Evolutionary conservation across 2,329 filamentous ascomycete genomes (phyloP), one percentile per base, ranked within the genome.

Genomic region (Podosphaera aphanis): DNA sequence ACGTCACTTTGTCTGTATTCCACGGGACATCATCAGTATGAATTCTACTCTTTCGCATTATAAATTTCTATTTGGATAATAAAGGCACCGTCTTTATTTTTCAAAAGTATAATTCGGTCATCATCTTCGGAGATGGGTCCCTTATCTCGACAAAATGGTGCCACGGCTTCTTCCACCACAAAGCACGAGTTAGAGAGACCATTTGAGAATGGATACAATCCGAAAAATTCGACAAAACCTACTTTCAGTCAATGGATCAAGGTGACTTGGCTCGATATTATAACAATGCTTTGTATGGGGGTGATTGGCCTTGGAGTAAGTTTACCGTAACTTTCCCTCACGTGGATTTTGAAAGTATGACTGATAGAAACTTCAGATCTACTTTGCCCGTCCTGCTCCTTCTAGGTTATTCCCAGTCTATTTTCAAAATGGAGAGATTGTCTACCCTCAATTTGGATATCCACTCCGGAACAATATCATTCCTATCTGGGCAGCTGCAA

Each of bases 221-320:
- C 46, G 70, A 73, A 66, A 6, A 29, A 29, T 29, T 63, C 63
- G 1, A 61, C 57, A 2, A 63, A 69, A 10, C 77, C 77, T 2
- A 68, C 63, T 1, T 79, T 83, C 51, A 75, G 77, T 2, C 74
- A 79, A 56, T 83, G 78, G 78, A 58, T 81, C 51, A 79, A 77
- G 59, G 65, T 66, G 7, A 78, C 74, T 3, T 76, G 71, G 66
- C 61, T 80, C 11, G 79, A 83, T 55, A 69, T 83, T 45, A 44
- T 79, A 18, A 79, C 76, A 27, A 82, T 83, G 75, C 62, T 64
- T 7, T 58, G 63, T 20, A 71, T 83, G 67, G 77, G 79, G 8
- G 72, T 68, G 11, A 62, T 82, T 42, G 77, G 77, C 15, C 66
- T 83, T 0, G 77, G 76, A 48, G 76, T 81, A 66, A 57, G 68